Conservation (phyloP, 1,284 basidiomycete genomes). For the Termitomyces sp. region DNA sequence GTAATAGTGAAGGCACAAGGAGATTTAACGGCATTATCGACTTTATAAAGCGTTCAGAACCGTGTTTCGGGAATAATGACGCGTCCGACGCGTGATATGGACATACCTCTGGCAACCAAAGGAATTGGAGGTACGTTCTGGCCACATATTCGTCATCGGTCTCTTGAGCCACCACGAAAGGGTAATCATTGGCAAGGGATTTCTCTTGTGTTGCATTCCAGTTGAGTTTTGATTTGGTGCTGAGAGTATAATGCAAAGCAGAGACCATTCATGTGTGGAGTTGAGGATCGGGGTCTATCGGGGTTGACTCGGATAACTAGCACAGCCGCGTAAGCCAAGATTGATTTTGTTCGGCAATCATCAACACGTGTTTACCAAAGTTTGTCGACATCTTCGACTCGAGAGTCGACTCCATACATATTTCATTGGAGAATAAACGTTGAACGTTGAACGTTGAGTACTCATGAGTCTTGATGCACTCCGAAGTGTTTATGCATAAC, state of each 20-base stretch:
- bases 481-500: background rate
- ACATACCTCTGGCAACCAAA: constrained; percentile 70
- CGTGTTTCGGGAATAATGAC: background rate
- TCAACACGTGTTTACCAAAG: background rate
- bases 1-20: constrained; percentile 51
- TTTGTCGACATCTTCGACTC: no score
- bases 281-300: background rate
- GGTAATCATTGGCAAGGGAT: constrained; percentile 42
- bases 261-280: constrained; percentile 14
- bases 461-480: no score
- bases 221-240: constrained; percentile 17
- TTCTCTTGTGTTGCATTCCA: constrained; percentile 53
- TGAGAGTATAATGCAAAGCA: constrained; percentile 15
- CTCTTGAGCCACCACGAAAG: constrained; percentile 38
- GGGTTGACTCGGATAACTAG: no score
- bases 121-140: constrained; percentile 62
- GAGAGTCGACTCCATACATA: no score
- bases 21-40: constrained; percentile 61
- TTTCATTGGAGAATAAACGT: no score
- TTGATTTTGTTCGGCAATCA: background rate
- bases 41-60: constrained; percentile 30
- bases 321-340: no score
- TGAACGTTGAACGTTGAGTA: no score
- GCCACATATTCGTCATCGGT: constrained; percentile 43
- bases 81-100: constrained; percentile 3